A percentile compares a stretch with the other conserved stretches of the same genome.
Evolutionary conservation across 1,139 yeast genomes (phyloP).

Genomic region (Pichia kudriavzevii): DNA sequence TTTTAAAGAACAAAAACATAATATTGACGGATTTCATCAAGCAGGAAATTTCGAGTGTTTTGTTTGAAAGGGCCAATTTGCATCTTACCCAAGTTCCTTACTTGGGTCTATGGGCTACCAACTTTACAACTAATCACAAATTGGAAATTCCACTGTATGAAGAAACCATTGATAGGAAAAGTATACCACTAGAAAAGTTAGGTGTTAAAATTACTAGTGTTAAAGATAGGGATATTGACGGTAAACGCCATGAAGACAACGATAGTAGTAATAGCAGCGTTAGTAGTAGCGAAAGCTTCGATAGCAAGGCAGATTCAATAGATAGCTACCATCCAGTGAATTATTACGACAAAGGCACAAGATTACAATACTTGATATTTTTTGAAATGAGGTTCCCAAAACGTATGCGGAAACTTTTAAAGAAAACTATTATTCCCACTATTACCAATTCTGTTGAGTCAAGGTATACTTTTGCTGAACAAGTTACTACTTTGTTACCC

Average conservation of each 20-base stretch:
- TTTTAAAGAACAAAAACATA: slow-evolving; percentile 13
- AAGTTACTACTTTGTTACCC: slow-evolving; percentile 50
- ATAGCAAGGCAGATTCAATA: too few species aligned
- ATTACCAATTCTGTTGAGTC: slow-evolving; percentile 40
- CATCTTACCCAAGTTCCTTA: slow-evolving; percentile 3
- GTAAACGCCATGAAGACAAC: too few species aligned
- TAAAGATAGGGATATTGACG: too few species aligned
- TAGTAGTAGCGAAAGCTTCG: too few species aligned
- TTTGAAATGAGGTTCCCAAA: slow-evolving; percentile 55
- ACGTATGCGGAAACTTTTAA: slow-evolving; percentile 38
- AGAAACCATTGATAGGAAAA: background rate
- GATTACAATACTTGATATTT: slow-evolving; percentile 27
- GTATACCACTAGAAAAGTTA: background rate
- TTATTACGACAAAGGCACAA: slow-evolving; percentile 12
- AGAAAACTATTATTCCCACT: slow-evolving; percentile 44
- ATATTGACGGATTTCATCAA: slow-evolving; percentile 13
- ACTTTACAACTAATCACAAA: slow-evolving; percentile 1
- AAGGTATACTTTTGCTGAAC: slow-evolving; percentile 44
- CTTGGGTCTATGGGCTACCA: background rate
- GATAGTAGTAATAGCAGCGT: background rate
- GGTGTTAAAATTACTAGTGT: background rate
- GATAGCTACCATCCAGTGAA: slow-evolving; percentile 1
- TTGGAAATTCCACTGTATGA: slow-evolving; percentile 10
- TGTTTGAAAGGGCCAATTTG: slow-evolving; percentile 13
- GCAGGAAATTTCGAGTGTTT: slow-evolving; percentile 10